Base-by-base conservation (phyloP, 1,139 yeast species). In the Pneumocystis jirovecii region DNA sequence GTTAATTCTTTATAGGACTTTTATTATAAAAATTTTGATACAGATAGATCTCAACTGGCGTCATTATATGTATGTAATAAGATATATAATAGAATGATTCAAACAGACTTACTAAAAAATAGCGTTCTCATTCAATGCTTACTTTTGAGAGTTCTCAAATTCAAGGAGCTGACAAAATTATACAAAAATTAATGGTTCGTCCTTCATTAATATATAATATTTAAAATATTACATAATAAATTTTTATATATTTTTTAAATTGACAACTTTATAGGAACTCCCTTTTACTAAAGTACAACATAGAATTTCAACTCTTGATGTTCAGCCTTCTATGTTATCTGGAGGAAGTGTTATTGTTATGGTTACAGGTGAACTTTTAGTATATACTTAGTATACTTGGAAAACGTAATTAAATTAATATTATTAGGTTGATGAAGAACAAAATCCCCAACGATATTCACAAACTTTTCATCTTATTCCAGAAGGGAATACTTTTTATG, bases 391-490 rank as follows among this genome's bases (percentile, higher is more conserved):
- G 25, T 61, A 10, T 44, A 6, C 17, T 37, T 56, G 17, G 25
- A 42, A 5, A 40, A 40, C 61, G 37, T 5, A 15, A 17, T 6
- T 17, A 17, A 17, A 17, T 12, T 3, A 39, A 19, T 17, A 10
- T 31, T 40, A 3, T 8, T 60, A 70, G 71, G 83, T 87, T 72
- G 99, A 93, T 75, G 97, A 91, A 69, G 97, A 93, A 79, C 87
- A 85, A 74, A 89, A 89, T 77, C 85, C 97, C 66, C 97, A 91
- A 79, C 85, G 96, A 78, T 93, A 90, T 79, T 89, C 97, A 45
- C 98, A 93, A 80, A 96, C 89, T 62, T 93, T 93, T 85, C 98
- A 93, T 76, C 84, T 93, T 79, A 86, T 90, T 70, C 97, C 96
- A 69, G 98, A 93, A 68, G 90, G 87, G 65, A 84, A 83, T 74